phyloP scores from a whole-genome alignment of 345 rosid genomes.

The Garcia nutans region DNA sequence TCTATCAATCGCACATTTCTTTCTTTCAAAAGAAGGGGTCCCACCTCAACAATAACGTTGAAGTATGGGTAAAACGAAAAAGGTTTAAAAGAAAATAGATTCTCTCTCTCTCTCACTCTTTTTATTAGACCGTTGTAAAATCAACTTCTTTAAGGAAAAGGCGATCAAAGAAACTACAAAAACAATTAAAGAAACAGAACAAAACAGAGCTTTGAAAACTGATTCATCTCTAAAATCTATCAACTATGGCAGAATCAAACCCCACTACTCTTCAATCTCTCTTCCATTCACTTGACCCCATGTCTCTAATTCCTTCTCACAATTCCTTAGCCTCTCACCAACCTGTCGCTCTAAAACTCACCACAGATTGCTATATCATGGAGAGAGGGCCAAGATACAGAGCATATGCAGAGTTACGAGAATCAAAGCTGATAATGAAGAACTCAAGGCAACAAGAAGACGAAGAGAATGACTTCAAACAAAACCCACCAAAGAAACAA shows the following conservation, averaged over 20 bases:
- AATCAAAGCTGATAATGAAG: conserved; percentile 55
- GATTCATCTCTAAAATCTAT: conserved; percentile 5
- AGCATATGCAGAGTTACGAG: conserved; percentile 71
- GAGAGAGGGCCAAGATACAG: conserved; percentile 83
- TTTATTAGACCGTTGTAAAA: conserved; percentile 51
- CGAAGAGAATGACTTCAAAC: conserved; percentile 35
- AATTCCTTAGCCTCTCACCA: conserved; percentile 34
- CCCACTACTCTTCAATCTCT: conserved; percentile 34
- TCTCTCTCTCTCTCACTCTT: conserved; percentile 17
- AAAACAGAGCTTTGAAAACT: not conserved
- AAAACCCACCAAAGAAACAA: conserved; percentile 55
- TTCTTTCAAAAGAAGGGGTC: conserved; percentile 15
- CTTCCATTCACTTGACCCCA: conserved; percentile 48
- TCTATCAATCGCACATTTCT: not conserved
- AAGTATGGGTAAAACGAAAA: not conserved
- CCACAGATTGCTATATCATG: conserved; percentile 44
- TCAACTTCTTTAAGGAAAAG: conserved; percentile 10
- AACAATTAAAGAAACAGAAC: conserved; percentile 9
- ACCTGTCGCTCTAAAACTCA: conserved; percentile 49
- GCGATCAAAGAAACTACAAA: conserved; percentile 9
- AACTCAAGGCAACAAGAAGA: conserved; percentile 31
- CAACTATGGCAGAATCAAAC: conserved; percentile 40
- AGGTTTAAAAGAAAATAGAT: not conserved
- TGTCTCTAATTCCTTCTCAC: conserved; percentile 69
- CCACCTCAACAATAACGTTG: conserved; percentile 43